phyloP scores from a whole-genome alignment of 163 green algal genomes.

The Chlorella variabilis region DNA sequence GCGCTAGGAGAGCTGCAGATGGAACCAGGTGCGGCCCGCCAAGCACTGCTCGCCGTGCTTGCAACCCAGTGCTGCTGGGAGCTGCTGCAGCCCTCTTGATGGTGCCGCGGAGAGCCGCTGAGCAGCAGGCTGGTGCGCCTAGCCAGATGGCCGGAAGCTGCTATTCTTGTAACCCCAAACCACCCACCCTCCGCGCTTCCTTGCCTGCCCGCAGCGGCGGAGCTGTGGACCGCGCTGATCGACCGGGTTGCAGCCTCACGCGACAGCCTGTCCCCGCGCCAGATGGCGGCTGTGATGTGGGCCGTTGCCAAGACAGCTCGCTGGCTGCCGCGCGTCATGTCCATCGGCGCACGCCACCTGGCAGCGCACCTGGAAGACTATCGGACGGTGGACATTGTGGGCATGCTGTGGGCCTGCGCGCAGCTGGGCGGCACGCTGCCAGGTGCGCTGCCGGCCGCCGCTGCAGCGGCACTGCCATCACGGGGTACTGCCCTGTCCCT shows the following conservation, averaged over 20 bases:
- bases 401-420: constrained; percentile 10
- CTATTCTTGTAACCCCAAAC: too few relatives aligned
- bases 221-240: not conserved
- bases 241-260: not conserved
- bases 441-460: too few relatives aligned
- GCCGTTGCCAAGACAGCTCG: not conserved
- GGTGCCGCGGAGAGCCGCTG: too few relatives aligned
- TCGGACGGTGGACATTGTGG: not conserved
- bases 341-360: not conserved
- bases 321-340: not conserved
- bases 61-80: too few relatives aligned
- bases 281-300: constrained; percentile 1
- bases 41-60: not conserved
- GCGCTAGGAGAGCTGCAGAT: constrained; percentile 20
- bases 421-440: constrained; percentile 3
- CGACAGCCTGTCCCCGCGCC: not conserved
- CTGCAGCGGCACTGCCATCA: too few relatives aligned
- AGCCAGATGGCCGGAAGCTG: too few relatives aligned
- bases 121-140: too few relatives aligned
- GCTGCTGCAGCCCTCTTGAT: too few relatives aligned
- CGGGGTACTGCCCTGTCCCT: too few relatives aligned
- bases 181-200: too few relatives aligned
- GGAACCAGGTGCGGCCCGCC: not conserved
- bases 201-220: not conserved
- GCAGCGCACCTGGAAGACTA: not conserved